Conservation (phyloP, 306 rosid species). For the Corylus heterophylla region DNA sequence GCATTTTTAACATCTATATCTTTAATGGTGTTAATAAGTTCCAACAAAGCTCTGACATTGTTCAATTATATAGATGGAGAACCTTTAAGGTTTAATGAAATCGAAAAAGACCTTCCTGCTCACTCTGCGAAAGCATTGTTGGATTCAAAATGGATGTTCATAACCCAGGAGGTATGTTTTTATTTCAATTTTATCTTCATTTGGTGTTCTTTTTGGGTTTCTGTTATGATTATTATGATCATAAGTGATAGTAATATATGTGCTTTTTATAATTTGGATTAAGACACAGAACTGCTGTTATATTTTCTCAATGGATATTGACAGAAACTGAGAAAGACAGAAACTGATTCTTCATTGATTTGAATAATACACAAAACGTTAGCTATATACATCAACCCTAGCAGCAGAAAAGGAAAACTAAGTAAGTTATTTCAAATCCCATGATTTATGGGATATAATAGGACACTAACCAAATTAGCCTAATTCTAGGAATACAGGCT, state of each 20-base stretch:
- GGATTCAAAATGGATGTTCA: conserved; percentile 88
- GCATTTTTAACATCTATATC: not conserved
- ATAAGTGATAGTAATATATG: not conserved
- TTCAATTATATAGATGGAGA: conserved; percentile 57
- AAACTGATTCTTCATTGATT: no score
- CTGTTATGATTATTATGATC: not conserved
- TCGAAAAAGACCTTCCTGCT: conserved; percentile 63
- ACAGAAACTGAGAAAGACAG: no score
- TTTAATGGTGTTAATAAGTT: not conserved
- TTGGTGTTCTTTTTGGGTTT: not conserved
- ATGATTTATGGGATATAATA: no score
- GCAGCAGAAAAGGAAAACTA: no score
- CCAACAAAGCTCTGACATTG: no score
- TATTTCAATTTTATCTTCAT: not conserved
- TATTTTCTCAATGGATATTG: not conserved
- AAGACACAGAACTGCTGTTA: not conserved
- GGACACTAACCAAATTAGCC: no score
- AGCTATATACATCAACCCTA: no score
- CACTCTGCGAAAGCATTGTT: conserved; percentile 49
- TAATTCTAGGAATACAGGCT: no score
- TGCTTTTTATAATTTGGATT: not conserved
- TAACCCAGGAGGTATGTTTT: conserved; percentile 67
- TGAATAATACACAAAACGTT: no score
- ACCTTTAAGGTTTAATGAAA: conserved; percentile 52
- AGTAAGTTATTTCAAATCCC: no score